phyloP scores from a whole-genome alignment of 257 asterid genomes.

The Solanum dulcamara region DNA sequence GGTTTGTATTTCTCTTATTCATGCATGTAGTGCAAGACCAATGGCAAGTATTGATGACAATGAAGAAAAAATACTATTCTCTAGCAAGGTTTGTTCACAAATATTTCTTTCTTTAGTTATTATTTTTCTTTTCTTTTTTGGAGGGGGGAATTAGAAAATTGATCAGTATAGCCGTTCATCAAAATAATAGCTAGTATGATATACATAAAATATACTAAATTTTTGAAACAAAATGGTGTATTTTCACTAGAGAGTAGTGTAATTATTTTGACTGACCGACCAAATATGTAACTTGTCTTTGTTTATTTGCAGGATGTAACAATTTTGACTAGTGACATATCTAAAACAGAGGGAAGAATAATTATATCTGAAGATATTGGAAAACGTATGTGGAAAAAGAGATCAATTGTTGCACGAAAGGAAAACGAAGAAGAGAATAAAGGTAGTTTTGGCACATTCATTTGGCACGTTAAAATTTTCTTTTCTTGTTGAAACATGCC shows the following conservation, averaged over 20 bases:
- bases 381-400: background rate
- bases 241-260: background rate
- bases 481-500: background rate
- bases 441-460: background rate
- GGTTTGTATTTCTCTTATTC: conserved; percentile 27
- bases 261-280: background rate
- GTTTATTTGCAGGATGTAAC: conserved; percentile 16
- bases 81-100: conserved; percentile 16
- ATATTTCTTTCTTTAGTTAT: background rate
- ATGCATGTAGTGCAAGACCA: conserved; percentile 59
- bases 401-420: background rate
- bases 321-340: background rate
- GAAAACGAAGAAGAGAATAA: background rate
- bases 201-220: no score
- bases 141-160: background rate
- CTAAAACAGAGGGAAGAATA: background rate
- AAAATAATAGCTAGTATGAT: background rate
- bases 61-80: conserved; percentile 3
- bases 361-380: background rate
- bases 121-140: background rate
- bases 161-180: background rate
- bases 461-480: background rate
- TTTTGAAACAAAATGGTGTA: background rate
- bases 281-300: background rate
- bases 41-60: conserved; percentile 7